Percentiles rank a stretch among this genome's conserved stretches.
These are phyloP conservation scores for Candida freyschussii DNA, from an alignment of 1,139 yeast species.

Conservation along the genomic window DNA sequence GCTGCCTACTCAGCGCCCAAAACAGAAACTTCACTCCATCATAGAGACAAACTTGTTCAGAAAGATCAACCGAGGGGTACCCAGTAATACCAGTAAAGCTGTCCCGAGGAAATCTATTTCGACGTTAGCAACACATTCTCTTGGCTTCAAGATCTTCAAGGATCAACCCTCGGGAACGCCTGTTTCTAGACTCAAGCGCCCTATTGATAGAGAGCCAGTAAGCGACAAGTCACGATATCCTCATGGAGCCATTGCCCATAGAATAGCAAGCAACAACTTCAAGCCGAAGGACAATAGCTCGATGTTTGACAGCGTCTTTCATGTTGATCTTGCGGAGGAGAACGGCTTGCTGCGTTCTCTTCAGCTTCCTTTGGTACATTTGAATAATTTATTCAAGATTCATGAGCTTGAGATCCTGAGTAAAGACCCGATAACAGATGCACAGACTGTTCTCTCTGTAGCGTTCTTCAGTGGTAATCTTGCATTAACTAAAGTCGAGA, in stretches of 20 bases:
- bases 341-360: constrained; percentile 8
- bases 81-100: background rate
- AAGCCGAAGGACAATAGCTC: too few relatives aligned
- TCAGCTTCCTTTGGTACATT: constrained; percentile 16
- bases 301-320: too few relatives aligned
- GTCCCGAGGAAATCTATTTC: constrained; percentile 5
- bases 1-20: constrained; percentile 1
- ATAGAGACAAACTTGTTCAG: constrained; percentile 5
- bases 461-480: constrained; percentile 16
- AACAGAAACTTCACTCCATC: constrained; percentile 6
- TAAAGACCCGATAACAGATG: constrained; percentile 3
- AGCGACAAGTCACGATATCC: too few relatives aligned
- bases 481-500: constrained; percentile 6
- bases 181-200: too few relatives aligned
- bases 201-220: too few relatives aligned
- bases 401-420: constrained; percentile 11
- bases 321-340: too few relatives aligned
- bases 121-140: constrained; percentile 3
- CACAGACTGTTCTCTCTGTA: constrained; percentile 1
- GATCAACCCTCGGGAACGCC: too few relatives aligned
- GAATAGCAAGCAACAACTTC: background rate
- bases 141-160: constrained; percentile 1
- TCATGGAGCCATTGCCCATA: too few relatives aligned
- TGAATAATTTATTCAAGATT: constrained; percentile 20
- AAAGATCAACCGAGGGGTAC: constrained; percentile 1